Base-by-base conservation (phyloP, 192 early-diverging fungal genomes). In the Dimargaris xerosporica region DNA sequence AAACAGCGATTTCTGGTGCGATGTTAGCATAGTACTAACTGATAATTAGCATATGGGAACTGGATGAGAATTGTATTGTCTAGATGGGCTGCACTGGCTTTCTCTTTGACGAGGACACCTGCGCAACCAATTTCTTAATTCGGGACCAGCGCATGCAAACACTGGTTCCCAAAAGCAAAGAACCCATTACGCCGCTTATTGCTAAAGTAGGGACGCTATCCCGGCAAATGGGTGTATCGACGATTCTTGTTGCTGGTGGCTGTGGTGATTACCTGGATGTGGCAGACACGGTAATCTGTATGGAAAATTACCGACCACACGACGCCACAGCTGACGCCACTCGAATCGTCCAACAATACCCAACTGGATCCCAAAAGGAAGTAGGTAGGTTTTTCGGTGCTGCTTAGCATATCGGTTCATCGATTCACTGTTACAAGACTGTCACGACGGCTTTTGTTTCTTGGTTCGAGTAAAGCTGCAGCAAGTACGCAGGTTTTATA, bases 81-180 rank as follows among this genome's bases (percentile, higher is more conserved):
- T 39, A 39, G 62, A 64, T 69, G 0, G 70, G 70, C 9, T 67
- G 68, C 15, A 62, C 65, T 2, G 68, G 68, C 0, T 61, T 82
- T 11, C 52, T 80, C 26, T 74, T 79, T 54, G 80, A 82, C 61
- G 80, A 82, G 52, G 80, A 82, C 60, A 80, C 78, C 2, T 80
- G 78, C 25, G 80, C 80, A 19, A 82, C 78, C 13, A 82, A 82
- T 59, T 82, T 82, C 62, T 66, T 82, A n/a, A 69, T 80, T 31
- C 76, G 77, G 12, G 80, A 82, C 46, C 48, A 62, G 16, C 74
- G 80, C 25, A 82, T 82, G 78, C 73, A 75, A 63, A 53, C 51
- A 65, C 67, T 82, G 28, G 73, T 82, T 0, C 44, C 68, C 15
- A 71, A 61, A 44, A 64, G 66, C 19, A 53, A 64, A n/a, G 80